Base-by-base conservation (phyloP, 2,329 filamentous ascomycete genomes). In the Lachnellula willkommii region DNA sequence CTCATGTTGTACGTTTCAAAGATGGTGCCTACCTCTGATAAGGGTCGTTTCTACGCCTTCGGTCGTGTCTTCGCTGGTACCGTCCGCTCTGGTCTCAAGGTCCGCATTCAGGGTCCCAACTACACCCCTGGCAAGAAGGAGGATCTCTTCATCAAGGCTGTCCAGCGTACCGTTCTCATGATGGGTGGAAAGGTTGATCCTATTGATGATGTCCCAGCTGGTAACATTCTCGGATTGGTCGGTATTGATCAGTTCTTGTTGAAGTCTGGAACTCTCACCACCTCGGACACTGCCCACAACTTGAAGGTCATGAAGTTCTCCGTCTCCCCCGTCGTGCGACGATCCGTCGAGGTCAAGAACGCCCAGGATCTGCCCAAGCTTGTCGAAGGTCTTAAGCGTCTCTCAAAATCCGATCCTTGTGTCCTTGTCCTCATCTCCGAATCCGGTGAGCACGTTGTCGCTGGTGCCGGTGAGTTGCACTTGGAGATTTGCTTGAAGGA, bases 251-350 rank as follows among this genome's bases (percentile, higher is more conserved):
- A 99, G 86, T 99, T 97, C 90, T 83, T 99, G 83, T 91, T 99
- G 83, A 99, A 99, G 88, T 97, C 94, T 75, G 94, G 94, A 88
- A 99, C 94, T 72, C 89, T 99, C 71, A 96, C 92, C 79, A 97
- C 93, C 75, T 87, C 83, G 74, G 94, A 99, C 68, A 95, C 90
- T 66, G 93, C 94, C 75, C 94, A 99, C 88, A 99, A 99, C 88
- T 81, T 99, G 72, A 97, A 97, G 88, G 94, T 99, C 80, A 99
- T 99, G 94, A 97, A 96, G 84, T 99, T 99, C 89, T 99, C 94
- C 73, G 94, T 99, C 75, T 97, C 94, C 60, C 94, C 94, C 71
- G 94, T 99, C 79, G 94, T 99, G 67, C 93, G 89, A 80, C 93
- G 93, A 69, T 96, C 94, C 77, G 94, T 99, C 72, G 90, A 96